Evolutionary conservation across 2,329 filamentous ascomycete genomes (phyloP), one percentile per base, ranked within the genome.

Genomic region (Cylindrodendrum hubeiense): DNA sequence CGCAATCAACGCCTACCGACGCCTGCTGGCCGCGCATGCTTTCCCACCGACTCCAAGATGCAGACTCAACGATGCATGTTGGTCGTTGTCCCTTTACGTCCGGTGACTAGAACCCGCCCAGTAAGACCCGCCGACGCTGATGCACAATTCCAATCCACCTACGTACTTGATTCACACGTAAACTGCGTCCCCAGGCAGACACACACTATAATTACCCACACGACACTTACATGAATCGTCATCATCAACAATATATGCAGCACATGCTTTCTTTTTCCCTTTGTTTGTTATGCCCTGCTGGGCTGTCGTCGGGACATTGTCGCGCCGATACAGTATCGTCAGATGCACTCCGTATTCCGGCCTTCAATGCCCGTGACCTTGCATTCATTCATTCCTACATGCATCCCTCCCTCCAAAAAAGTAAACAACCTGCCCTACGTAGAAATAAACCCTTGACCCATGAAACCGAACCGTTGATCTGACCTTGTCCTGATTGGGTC

Each of bases 251-350:
- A 39, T 34, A 56, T 37, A 15, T 55, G 34, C 57, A 46, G 17
- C 33, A 12, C 28, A 46, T 46, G 17, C 43, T 57, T 30, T 28
- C 50, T 28, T 24, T 44, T 33, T 51, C 28, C 43, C 26, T 52
- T 39, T 53, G 30, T 24, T 28, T 50, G 24, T 21, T 57, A 52
- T 41, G 41, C 24, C 24, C 41, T 46, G 13, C 43, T 7, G 28
- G 47, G 54, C 41, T 34, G 49, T 34, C 50, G 49, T 60, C 33
- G 55, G 55, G 28, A 52, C 26, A 56, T 64, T n/a, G 60, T 56
- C 50, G 30, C 28, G 34, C 58, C 49, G 58, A 59, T 26, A 37
- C 49, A 54, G 59, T 19, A 41, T 41, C 46, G n/a, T 39, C 17
- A 43, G 21, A 56, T 34, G 41, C 39, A 17, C 26, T 41, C 15